These are phyloP conservation scores for Leptographium lundbergii DNA, from an alignment of 2,329 filamentous ascomycete genomes.

Conservation along the genomic window DNA sequence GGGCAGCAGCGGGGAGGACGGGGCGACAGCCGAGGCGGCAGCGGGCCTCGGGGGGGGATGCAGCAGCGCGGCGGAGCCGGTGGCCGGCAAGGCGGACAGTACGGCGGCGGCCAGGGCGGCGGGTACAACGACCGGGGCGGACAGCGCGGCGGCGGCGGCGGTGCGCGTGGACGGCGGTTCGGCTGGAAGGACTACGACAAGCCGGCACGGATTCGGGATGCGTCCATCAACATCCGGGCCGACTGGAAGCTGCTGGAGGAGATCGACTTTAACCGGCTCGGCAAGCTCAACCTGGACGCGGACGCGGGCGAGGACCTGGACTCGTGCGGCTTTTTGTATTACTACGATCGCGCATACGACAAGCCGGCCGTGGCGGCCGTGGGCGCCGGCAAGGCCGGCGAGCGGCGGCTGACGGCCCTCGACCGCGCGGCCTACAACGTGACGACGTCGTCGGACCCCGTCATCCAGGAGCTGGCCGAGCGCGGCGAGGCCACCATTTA, in stretches of 20 bases:
- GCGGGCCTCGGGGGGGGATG: constrained; percentile 42
- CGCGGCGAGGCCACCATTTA: constrained; percentile 95
- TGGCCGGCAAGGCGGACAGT: constrained; percentile 51
- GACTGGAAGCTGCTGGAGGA: constrained; percentile 95
- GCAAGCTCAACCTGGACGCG: constrained; percentile 90
- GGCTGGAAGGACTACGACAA: constrained; percentile 99
- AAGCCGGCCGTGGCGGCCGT: constrained; percentile 57
- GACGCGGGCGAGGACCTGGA: constrained; percentile 93
- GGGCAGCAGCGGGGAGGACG: constrained; percentile 59
- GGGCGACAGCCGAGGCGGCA: constrained; percentile 44
- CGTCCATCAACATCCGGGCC: constrained; percentile 88
- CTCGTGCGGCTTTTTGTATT: constrained; percentile 93
- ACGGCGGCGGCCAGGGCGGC: constrained; percentile 29
- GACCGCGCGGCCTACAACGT: constrained; percentile 98
- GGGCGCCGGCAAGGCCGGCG: constrained; percentile 49
- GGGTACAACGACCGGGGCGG: constrained; percentile 51
- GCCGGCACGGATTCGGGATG: constrained; percentile 89
- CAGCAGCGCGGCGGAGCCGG: constrained; percentile 55
- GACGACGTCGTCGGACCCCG: constrained; percentile 86
- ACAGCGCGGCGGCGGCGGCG: constrained; percentile 54
- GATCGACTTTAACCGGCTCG: constrained; percentile 92
- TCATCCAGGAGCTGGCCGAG: constrained; percentile 93
- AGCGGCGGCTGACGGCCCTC: constrained; percentile 76
- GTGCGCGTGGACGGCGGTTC: constrained; percentile 71
- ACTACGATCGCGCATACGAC: constrained; percentile 93